Conservation (phyloP, 306 rosid genomes). For the Trifolium dubium region DNA sequence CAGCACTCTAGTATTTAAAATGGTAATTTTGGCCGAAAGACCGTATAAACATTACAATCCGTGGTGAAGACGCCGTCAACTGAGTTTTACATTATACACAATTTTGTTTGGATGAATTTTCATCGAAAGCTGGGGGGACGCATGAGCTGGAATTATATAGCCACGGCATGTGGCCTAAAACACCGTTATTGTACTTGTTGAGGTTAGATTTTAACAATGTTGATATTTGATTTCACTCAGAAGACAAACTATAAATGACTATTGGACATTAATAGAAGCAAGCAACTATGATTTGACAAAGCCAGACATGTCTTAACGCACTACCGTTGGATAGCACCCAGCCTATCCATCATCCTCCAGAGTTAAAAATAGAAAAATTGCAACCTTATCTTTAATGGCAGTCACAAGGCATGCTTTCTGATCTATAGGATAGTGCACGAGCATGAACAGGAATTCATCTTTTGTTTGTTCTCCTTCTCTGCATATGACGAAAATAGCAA, state of each 20-base stretch:
- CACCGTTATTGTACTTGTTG: constrained; percentile 40
- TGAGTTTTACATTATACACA: neutral
- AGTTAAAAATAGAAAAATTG: constrained; percentile 24
- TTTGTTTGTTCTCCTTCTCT: constrained; percentile 51
- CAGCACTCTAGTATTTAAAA: neutral
- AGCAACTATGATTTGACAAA: constrained; percentile 34
- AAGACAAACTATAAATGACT: constrained; percentile 44
- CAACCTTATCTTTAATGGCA: constrained; percentile 40
- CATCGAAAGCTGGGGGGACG: constrained; percentile 18
- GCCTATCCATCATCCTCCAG: constrained; percentile 39
- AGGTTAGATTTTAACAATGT: constrained; percentile 37
- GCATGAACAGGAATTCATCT: constrained; percentile 70
- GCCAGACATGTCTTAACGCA: constrained; percentile 25
- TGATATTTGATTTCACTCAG: constrained; percentile 39
- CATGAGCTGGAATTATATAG: constrained; percentile 17
- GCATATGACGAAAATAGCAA: constrained; percentile 1
- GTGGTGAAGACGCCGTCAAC: neutral
- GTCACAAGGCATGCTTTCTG: constrained; percentile 38
- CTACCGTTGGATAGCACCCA: constrained; percentile 32
- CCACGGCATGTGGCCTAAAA: constrained; percentile 25
- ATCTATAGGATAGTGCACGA: constrained; percentile 66
- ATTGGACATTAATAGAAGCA: constrained; percentile 36
- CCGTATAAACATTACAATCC: neutral
- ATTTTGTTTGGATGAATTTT: neutral
- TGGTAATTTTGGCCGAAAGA: neutral